A percentile compares a stretch with the other conserved stretches of the same genome.
These are phyloP conservation scores for Quercus tomentella DNA, from an alignment of 331 rosid genomes.

Conservation along the genomic window DNA sequence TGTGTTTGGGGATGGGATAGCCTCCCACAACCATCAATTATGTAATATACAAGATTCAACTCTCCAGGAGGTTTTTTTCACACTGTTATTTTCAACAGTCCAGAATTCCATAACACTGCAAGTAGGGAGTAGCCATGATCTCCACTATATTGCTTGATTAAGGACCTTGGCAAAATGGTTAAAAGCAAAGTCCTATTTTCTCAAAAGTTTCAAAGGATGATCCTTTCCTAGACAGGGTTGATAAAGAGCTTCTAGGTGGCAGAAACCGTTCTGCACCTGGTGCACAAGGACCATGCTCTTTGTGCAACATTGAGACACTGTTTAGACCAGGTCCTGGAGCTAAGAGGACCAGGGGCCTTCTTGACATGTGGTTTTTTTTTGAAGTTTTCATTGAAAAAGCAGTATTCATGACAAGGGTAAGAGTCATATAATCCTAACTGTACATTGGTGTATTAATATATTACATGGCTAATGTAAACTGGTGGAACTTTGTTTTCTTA, in stretches of 20 bases:
- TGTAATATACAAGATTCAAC: slow-evolving; percentile 52
- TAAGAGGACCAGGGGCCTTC: too few relatives aligned
- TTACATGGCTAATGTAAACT: too few relatives aligned
- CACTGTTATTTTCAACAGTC: slow-evolving; percentile 78
- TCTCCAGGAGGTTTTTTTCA: slow-evolving; percentile 80
- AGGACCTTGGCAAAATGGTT: slow-evolving; percentile 81
- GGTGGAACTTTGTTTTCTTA: too few relatives aligned
- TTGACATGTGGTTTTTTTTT: too few relatives aligned
- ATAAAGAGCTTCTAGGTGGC: slow-evolving; percentile 75
- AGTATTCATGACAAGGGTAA: not conserved
- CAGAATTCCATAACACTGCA: slow-evolving; percentile 62
- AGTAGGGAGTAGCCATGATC: slow-evolving; percentile 74
- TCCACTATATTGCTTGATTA: slow-evolving; percentile 89
- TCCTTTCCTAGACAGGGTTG: slow-evolving; percentile 82
- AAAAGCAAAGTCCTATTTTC: slow-evolving; percentile 84
- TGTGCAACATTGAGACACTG: too few relatives aligned
- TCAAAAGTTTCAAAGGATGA: slow-evolving; percentile 75
- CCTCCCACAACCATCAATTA: slow-evolving; percentile 45
- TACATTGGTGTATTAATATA: too few relatives aligned
- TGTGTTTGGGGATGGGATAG: slow-evolving; percentile 69
- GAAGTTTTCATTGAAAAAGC: too few relatives aligned
- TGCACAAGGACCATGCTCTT: too few relatives aligned
- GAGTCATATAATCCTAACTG: too few relatives aligned
- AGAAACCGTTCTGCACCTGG: slow-evolving; percentile 9
- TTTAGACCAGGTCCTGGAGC: too few relatives aligned